These are phyloP conservation scores for Aspergillus sp. DNA, from an alignment of 2,329 filamentous ascomycete species.

Conservation along the genomic window DNA sequence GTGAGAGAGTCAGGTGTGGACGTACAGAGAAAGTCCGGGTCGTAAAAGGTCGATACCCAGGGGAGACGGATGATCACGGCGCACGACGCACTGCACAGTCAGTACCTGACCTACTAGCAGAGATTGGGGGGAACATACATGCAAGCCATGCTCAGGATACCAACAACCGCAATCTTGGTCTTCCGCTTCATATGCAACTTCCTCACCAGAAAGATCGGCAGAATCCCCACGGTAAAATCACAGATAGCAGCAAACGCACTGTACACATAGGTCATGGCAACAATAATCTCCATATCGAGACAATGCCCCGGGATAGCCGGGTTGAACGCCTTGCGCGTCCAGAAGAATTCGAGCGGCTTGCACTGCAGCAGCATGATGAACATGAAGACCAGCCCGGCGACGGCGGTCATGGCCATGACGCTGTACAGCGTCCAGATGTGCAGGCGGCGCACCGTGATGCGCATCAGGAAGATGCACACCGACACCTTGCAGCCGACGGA, in stretches of 20 bases:
- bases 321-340: constrained; percentile 35
- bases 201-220: constrained; percentile 56
- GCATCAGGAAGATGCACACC: constrained; percentile 53
- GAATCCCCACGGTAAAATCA: constrained; percentile 53
- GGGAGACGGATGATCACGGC: constrained; percentile 47
- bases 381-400: constrained; percentile 50
- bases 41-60: constrained; percentile 37
- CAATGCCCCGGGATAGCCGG: constrained; percentile 40
- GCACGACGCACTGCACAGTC: constrained; percentile 39
- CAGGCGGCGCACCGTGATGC: constrained; percentile 46
- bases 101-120: not conserved
- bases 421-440: constrained; percentile 50
- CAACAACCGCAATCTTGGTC: constrained; percentile 53
- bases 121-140: constrained; percentile 34
- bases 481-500: constrained; percentile 51
- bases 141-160: constrained; percentile 57
- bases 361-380: constrained; percentile 57
- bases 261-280: constrained; percentile 35
- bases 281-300: constrained; percentile 36
- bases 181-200: constrained; percentile 55
- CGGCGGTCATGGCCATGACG: constrained; percentile 44
- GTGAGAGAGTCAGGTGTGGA: not conserved
- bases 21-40: constrained; percentile 38
- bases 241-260: constrained; percentile 35
- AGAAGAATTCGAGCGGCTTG: constrained; percentile 51